phyloP scores from a whole-genome alignment of 2,329 filamentous ascomycete species.

The Beauveria caledonica region DNA sequence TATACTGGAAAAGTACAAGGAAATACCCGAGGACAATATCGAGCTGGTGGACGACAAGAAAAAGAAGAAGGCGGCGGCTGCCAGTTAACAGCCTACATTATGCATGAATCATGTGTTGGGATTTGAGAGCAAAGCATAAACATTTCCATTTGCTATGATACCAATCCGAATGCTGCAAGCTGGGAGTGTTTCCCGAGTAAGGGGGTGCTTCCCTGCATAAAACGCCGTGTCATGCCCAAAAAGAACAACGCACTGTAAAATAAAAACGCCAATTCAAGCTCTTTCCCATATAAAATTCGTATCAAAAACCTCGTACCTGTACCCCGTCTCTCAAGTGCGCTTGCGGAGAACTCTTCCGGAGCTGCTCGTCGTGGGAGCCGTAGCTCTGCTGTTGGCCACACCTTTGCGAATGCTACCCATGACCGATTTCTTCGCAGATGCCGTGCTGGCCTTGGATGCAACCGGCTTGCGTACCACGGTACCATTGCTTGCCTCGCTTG shows the following conservation, averaged over 20 bases:
- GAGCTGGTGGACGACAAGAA: slow-evolving; percentile 95
- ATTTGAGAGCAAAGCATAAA: slow-evolving; percentile 2
- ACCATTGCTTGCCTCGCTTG: slow-evolving; percentile 54
- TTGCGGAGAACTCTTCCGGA: slow-evolving; percentile 49
- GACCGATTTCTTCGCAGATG: slow-evolving; percentile 41
- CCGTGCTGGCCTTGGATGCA: slow-evolving; percentile 26
- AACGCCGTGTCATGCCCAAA: slow-evolving; percentile 6
- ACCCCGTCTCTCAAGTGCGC: slow-evolving; percentile 30
- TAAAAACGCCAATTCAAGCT: slow-evolving; percentile 9
- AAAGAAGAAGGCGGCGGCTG: slow-evolving; percentile 49
- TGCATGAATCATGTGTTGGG: neutral
- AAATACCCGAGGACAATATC: slow-evolving; percentile 91
- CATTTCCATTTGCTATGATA: slow-evolving; percentile 7
- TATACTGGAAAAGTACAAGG: slow-evolving; percentile 77
- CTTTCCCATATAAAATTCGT: slow-evolving; percentile 5
- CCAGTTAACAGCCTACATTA: neutral
- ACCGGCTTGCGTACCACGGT: slow-evolving; percentile 54
- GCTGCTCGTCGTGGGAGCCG: slow-evolving; percentile 33
- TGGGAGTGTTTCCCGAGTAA: slow-evolving; percentile 1
- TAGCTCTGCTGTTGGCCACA: slow-evolving; percentile 34
- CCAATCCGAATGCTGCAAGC: neutral
- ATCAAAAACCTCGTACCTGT: neutral
- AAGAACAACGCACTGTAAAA: slow-evolving; percentile 1
- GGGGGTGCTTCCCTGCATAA: neutral
- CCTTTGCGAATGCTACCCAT: slow-evolving; percentile 48